A percentile compares a stretch with the other conserved stretches of the same genome.
These are phyloP conservation scores for Chrysopogon serrulatus DNA, from an alignment of 176 grass and related monocot species.

Conservation along the genomic window DNA sequence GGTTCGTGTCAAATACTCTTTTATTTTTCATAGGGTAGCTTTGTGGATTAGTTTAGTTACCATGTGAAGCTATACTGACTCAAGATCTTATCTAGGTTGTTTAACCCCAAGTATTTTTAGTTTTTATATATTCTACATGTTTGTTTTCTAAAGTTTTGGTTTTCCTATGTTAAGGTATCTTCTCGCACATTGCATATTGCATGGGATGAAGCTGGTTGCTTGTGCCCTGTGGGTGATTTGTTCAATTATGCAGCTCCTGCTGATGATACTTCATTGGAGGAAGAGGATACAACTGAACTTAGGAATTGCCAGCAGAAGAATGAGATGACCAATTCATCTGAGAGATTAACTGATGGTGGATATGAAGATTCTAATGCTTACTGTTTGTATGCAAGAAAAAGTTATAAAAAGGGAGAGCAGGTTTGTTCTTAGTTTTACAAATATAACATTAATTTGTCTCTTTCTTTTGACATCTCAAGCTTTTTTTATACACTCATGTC, in stretches of 20 bases:
- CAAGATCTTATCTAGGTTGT: background rate
- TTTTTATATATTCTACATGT: background rate
- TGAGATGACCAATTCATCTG: constrained; percentile 14
- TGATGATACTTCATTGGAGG: constrained; percentile 27
- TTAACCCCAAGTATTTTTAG: background rate
- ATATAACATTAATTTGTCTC: background rate
- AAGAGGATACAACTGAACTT: constrained; percentile 31
- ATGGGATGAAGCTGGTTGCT: constrained; percentile 90
- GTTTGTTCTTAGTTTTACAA: constrained; percentile 22
- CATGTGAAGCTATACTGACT: background rate
- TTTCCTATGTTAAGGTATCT: constrained; percentile 51
- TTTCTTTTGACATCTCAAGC: background rate
- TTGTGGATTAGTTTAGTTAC: background rate
- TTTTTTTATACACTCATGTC: background rate
- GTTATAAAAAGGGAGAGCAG: constrained; percentile 76
- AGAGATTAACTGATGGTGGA: constrained; percentile 84
- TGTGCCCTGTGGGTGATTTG: constrained; percentile 93
- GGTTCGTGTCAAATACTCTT: background rate
- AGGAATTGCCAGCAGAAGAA: constrained; percentile 18
- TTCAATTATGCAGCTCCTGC: constrained; percentile 94
- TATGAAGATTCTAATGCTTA: constrained; percentile 66
- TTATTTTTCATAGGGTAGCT: background rate
- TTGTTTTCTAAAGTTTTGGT: constrained; percentile 8
- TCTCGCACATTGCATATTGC: constrained; percentile 91
- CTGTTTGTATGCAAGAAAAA: constrained; percentile 82